Percentiles rank a stretch among this genome's conserved stretches.
These are phyloP conservation scores for Vanrija sp. DNA, from an alignment of 1,284 basidiomycete species.

Conservation along the genomic window DNA sequence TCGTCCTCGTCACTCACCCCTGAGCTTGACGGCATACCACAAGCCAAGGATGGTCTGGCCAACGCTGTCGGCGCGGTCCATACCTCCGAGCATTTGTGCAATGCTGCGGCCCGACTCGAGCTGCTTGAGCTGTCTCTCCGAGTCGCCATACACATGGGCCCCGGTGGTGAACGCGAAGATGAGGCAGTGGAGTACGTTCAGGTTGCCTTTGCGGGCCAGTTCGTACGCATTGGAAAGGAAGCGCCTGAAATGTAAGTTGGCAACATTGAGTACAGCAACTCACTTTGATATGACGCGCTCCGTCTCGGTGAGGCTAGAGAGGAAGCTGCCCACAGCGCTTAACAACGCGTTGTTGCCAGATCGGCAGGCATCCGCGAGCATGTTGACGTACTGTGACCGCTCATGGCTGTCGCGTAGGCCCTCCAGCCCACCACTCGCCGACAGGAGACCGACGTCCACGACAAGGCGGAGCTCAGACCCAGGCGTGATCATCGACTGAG, in stretches of 20 bases:
- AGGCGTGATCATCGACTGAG: conserved; percentile 17
- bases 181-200: conserved; percentile 31
- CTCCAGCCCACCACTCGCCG: conserved; percentile 17
- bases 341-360: conserved; percentile 31
- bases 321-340: conserved; percentile 27
- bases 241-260: conserved; percentile 24
- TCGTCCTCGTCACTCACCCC: conserved; percentile 24
- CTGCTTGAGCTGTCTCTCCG: conserved; percentile 29
- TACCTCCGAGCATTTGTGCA: conserved; percentile 32
- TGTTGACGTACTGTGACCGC: conserved; percentile 4
- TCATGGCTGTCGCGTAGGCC: conserved; percentile 8
- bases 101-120: conserved; percentile 36
- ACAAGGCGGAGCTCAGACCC: conserved; percentile 38
- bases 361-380: conserved; percentile 29
- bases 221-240: conserved; percentile 34
- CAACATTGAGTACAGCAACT: conserved; percentile 1
- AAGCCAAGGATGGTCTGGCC: conserved; percentile 35
- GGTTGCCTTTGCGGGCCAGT: conserved; percentile 23
- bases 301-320: conserved; percentile 31
- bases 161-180: conserved; percentile 45
- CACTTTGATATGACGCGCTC: conserved; percentile 38
- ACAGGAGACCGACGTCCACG: conserved; percentile 30
- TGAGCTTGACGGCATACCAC: conserved; percentile 37
- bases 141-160: conserved; percentile 31
- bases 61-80: conserved; percentile 32